Conservation (phyloP, 768 basidiomycete genomes). For the Suillus clintonianus region DNA sequence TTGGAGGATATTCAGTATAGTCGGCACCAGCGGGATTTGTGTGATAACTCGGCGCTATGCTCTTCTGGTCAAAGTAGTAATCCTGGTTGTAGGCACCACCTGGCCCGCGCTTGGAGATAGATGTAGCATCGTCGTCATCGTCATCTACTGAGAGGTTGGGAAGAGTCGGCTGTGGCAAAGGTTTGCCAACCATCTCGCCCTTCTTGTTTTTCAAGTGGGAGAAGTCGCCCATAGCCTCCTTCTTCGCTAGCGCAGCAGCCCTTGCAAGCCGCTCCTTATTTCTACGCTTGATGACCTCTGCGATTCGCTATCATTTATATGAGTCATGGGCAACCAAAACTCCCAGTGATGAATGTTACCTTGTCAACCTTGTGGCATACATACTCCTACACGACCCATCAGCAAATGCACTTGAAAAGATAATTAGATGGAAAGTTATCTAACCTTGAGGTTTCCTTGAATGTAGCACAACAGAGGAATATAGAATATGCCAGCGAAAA, state of each 20-base stretch:
- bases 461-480: constrained; percentile 95
- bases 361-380: constrained; percentile 99
- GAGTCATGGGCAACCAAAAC: constrained; percentile 11
- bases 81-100: constrained; percentile 58
- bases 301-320: constrained; percentile 67
- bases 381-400: constrained; percentile 66
- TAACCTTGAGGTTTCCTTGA: constrained; percentile 93
- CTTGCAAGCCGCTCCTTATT: constrained; percentile 83
- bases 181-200: constrained; percentile 77
- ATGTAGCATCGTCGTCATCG: constrained; percentile 56
- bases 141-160: constrained; percentile 91
- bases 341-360: constrained; percentile 42
- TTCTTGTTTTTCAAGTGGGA: constrained; percentile 93
- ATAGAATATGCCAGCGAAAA: constrained; percentile 85
- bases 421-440: constrained; percentile 10
- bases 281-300: constrained; percentile 89
- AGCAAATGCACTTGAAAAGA: constrained; percentile 8
- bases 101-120: constrained; percentile 57
- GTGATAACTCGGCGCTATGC: constrained; percentile 36
- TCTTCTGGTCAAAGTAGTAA: constrained; percentile 57
- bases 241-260: constrained; percentile 80
- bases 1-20: constrained; percentile 58
- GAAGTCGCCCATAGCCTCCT: constrained; percentile 89
- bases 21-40: constrained; percentile 43
- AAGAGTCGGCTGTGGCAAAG: constrained; percentile 90